Base-by-base conservation (phyloP, 2,329 filamentous ascomycete genomes). In the Davidsoniella eucalypti region DNA sequence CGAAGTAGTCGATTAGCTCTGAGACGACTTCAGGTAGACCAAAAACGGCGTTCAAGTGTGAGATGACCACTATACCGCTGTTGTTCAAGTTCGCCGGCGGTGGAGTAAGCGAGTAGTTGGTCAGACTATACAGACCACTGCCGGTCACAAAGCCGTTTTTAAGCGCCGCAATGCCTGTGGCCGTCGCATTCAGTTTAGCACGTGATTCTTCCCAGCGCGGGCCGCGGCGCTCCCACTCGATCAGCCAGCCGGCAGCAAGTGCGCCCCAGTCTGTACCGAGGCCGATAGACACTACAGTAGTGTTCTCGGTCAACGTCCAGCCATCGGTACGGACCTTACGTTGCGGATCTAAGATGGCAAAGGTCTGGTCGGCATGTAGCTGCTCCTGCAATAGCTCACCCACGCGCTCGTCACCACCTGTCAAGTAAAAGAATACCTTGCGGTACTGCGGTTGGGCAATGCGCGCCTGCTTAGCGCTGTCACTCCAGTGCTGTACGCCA, bases 401-500 rank as follows among this genome's bases (percentile, higher is more conserved):
- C 0, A 69, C 66, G 1, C 75, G 67, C 61, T 79, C 75, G 38
- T 78, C 75, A 0, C 74, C 75, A 0, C 73, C 74, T 0, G 70
- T 68, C 2, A 78, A 57, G 56, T 72, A 76, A 61, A 69, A 80
- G 57, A 73, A 78, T 33, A 69, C 66, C 56, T 73, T 73, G 6
- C 75, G 65, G 56, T 78, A 80, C 37, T 72, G 69, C 0, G 73
- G 69, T 14, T 73, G 69, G 0, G 76, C 75, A 17, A 81, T 76
- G 16, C 77, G 72, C 0, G 71, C 72, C 59, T 81, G 77, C 57
- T 81, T 80, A 0, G 71, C 69, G 49, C 72, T 77, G 56, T 81
- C 77, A 14, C 68, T 60, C 62, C 68, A 81, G 55, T 81, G 77
- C 58, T 78, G 75, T 0, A 81, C 72, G 1, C 76, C 76, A 53